Evolutionary conservation across 495 filamentous ascomycete genomes (phyloP), one percentile per base, ranked within the genome.

Genomic region (Podospora appendiculata): DNA sequence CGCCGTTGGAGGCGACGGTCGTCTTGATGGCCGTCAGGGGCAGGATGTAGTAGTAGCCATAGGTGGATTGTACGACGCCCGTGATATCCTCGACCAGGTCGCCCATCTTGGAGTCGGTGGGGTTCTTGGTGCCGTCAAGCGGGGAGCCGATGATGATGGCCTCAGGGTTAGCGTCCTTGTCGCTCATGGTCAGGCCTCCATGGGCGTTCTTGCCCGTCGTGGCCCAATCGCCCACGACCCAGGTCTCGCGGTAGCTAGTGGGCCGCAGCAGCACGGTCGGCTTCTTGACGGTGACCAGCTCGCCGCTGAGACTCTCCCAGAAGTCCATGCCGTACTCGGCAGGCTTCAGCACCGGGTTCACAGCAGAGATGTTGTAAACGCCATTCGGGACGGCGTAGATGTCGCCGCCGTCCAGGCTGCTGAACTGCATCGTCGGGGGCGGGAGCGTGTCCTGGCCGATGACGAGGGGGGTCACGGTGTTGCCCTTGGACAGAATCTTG

Each of bases 241-340:
- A 86, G 6, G 77, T 76, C 49, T 86, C 82, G 13, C 82, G 79
- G 57, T 76, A 85, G 55, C 62, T 69, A 55, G 79, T 84, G 5
- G 80, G 73, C 49, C 67, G 70, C 17, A 70, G 60, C 41, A 83
- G 59, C 7, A 74, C 75, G 1, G 52, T 69, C 3, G 82, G 69
- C 2, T 57, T 70, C 47, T 65, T 66, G 32, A 84, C 59, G 0
- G 70, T 79, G 10, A 84, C 79, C 32, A 81, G 57, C 58, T 84
- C 81, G 16, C 82, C 81, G 49, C 58, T 72, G 47, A 85, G 56
- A 47, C 74, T 78, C 69, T 85, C 76, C 82, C 82, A 85, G 57
- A 85, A 85, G 60, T 85, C 82, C 46, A 85, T 56, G 1, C 81
- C 82, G 53, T 79, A 83, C 46, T 68, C 53, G 5, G 68, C 61